Evolutionary conservation across 2,329 filamentous ascomycete species (phyloP), one percentile per base, ranked within the genome.

Genomic region (Pseudocercospora pini-densiflorae): DNA sequence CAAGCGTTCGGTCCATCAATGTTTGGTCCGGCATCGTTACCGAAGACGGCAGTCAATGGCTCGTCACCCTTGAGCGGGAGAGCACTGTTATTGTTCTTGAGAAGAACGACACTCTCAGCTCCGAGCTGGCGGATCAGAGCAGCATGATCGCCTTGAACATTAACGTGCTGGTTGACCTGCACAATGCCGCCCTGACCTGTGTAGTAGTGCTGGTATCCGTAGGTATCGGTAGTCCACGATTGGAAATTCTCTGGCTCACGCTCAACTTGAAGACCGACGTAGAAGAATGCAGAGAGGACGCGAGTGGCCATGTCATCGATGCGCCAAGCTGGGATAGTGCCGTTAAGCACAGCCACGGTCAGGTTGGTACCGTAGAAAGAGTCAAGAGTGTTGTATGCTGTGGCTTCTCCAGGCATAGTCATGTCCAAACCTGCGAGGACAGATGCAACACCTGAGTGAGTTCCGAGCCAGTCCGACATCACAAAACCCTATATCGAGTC

Each of bases 81-180:
- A 0, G 82, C 80, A 2, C 87, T 81, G 62, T 87, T 85, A 31
- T 84, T 84, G 65, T 91, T 88, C 79, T 94, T 94, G 33, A 89
- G 77, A 40, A 89, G 73, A 0, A 86, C 87, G 64, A 83, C 84
- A n/a, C 81, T 79, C 61, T 84, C 83, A 10, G 81, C 75, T 12
- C 82, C 84, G 62, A 83, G 79, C 70, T 92, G 86, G 43, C 93
- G 89, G 67, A 96, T 94, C 49, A 93, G 80, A 29, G 81, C 77
- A 49, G 83, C 89, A 76, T 97, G 93, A 65, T 94, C 84, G 45
- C 80, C 86, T 63, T 89, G 91, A 14, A 96, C 94, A 75, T 97
- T 88, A 31, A 97, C 87, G 70, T 93, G 92, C 73, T 88, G 84
- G 79, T 97, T 84, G 80, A 97, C 86, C 72, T 90, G 85, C 64